These are phyloP conservation scores for Barnettozyma salicaria DNA, from an alignment of 805 yeast species.

Conservation along the genomic window DNA sequence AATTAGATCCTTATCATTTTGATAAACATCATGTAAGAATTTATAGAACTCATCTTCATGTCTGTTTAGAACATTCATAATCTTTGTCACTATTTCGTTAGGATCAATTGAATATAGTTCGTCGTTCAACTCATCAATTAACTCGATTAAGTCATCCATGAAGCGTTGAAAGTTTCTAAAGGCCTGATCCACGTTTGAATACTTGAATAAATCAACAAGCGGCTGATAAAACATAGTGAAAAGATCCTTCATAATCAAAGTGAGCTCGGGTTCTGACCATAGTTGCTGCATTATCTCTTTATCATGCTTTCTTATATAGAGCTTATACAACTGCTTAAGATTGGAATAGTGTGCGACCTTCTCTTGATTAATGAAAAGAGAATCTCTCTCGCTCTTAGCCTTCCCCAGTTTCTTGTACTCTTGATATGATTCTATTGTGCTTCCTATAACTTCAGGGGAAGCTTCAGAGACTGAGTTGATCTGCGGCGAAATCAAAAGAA, in stretches of 20 bases:
- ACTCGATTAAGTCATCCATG: constrained; percentile 55
- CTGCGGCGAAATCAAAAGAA: constrained; percentile 22
- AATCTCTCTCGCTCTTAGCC: constrained; percentile 14
- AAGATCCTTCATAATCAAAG: constrained; percentile 66
- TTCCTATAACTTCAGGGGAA: constrained; percentile 14
- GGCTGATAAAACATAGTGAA: constrained; percentile 72
- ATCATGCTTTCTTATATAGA: constrained; percentile 65
- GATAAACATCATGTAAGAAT: constrained; percentile 77
- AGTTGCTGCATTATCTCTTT: constrained; percentile 67
- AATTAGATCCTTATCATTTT: constrained; percentile 64
- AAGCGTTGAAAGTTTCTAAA: constrained; percentile 59
- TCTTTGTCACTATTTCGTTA: constrained; percentile 58
- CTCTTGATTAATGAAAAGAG: constrained; percentile 20
- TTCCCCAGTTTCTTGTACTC: constrained; percentile 26
- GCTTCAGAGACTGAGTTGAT: constrained; percentile 10
- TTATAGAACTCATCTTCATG: constrained; percentile 69
- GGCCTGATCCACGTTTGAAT: constrained; percentile 60
- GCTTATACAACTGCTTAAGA: constrained; percentile 55
- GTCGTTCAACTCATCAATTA: constrained; percentile 46
- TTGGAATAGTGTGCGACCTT: constrained; percentile 37
- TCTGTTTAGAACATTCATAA: constrained; percentile 58
- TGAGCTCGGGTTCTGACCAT: constrained; percentile 82
- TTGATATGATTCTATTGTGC: constrained; percentile 23
- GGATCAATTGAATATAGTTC: constrained; percentile 47
- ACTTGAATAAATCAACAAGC: constrained; percentile 58